phyloP scores from a whole-genome alignment of 768 basidiomycete species.

The Pleurotus sapidus region DNA sequence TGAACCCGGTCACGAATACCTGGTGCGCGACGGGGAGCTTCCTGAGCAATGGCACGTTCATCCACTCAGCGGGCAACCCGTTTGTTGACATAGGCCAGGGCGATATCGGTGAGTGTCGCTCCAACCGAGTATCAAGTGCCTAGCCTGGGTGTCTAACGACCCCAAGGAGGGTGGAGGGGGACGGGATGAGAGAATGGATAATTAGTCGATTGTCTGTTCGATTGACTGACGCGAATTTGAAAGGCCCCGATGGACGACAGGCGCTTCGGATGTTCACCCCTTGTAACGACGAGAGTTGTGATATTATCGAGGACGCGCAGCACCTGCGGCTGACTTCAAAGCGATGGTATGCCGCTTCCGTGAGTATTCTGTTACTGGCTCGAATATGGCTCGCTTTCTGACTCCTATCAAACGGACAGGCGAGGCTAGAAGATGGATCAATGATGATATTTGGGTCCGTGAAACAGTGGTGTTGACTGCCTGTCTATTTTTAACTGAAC shows the following conservation, averaged over 20 bases:
- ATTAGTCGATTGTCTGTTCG: no score
- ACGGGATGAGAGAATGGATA: no score
- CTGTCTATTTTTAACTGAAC: no score
- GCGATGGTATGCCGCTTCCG: slow-evolving; percentile 39
- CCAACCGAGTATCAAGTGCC: no score
- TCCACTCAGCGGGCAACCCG: slow-evolving; percentile 17
- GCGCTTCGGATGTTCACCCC: slow-evolving; percentile 35
- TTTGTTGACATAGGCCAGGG: slow-evolving; percentile 11
- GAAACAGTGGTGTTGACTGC: no score
- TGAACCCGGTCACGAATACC: slow-evolving; percentile 31
- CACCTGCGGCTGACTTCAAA: slow-evolving; percentile 28
- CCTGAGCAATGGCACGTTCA: slow-evolving; percentile 39
- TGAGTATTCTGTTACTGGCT: no score
- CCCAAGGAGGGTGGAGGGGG: no score
- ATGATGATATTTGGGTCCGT: background rate
- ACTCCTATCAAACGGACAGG: no score
- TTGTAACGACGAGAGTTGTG: slow-evolving; percentile 29
- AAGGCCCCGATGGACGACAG: slow-evolving; percentile 26
- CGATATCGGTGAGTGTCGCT: background rate
- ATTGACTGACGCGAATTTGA: background rate
- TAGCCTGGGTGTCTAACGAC: no score
- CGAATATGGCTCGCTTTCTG: no score
- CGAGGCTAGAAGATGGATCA: background rate
- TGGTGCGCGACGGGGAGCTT: slow-evolving; percentile 42
- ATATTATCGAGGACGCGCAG: slow-evolving; percentile 32